Base-by-base conservation (phyloP, 2,329 filamentous ascomycete species). In the Gyromitra esculenta region DNA sequence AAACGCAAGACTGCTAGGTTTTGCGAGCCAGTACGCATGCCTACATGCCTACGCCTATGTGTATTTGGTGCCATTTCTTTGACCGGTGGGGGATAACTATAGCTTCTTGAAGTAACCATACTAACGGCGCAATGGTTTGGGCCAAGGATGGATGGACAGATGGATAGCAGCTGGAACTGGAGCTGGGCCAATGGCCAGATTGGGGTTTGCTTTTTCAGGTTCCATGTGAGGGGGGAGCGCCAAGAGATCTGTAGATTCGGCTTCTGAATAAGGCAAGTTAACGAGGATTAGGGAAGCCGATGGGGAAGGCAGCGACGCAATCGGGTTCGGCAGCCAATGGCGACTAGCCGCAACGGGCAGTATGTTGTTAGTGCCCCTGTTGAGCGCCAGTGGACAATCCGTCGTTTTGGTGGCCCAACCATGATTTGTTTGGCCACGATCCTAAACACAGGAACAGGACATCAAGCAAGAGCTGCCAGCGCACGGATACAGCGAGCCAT, bases 401-500 rank as follows among this genome's bases (percentile, higher is more conserved):
- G 21, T 39, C 39, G 37, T 65, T 56, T 64, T 52, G 48, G 45
- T 65, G 54, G 63, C 18, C 64, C 64, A 69, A 64, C 39, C 37
- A 63, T 39, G 39, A 41, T 62, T 69, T 70, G 65, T 75, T 75
- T 75, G 65, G 72, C 57, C 41, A 54, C 41, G 66, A 65, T 65
- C 66, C 66, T 48, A 64, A 75, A 75, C 65, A 57, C 63, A 74
- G 54, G 70, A 31, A 31, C 25, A 74, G 54, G 39, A 68, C 71
- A 68, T 56, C 59, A 57, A 57, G 48, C 54, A 69, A 69, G 37
- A 63, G 43, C 59, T 75, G 72, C 72, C 72, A 75, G 59, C 72
- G 66, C 72, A 75, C 72, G 72, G 65, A 75, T 75, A 60, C 72
- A 75, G 50, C 59, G 59, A 59, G 48, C 66, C 54, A 73, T 60